These are phyloP conservation scores for Pseudogymnoascus sp. DNA, from an alignment of 2,329 filamentous ascomycete genomes.

Conservation along the genomic window DNA sequence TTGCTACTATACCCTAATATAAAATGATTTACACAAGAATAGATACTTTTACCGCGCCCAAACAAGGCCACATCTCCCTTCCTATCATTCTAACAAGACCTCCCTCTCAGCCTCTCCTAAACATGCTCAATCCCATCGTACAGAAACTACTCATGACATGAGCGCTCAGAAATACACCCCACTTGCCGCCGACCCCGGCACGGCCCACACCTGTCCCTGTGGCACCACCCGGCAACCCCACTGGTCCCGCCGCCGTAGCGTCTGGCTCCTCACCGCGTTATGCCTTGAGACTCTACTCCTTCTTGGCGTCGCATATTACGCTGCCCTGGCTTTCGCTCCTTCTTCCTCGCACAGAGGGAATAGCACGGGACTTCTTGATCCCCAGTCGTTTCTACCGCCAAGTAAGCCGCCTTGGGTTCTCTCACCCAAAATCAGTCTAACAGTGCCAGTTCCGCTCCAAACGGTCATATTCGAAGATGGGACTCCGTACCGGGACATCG, in stretches of 20 bases:
- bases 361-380: neutral
- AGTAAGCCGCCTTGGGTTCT: neutral
- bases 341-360: neutral
- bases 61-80: neutral
- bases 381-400: neutral
- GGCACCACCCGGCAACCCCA: neutral
- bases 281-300: neutral
- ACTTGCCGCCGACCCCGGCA: neutral
- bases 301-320: neutral
- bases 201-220: neutral
- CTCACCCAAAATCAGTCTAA: neutral
- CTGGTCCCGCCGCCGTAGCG: neutral
- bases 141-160: neutral
- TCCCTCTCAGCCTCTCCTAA: neutral
- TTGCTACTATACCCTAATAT: neutral
- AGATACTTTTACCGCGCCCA: neutral
- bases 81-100: neutral
- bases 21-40: neutral
- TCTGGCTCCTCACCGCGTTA: neutral
- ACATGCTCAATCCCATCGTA: neutral
- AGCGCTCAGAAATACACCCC: neutral
- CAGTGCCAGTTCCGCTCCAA: slow-evolving; percentile 9
- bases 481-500: slow-evolving; percentile 20
- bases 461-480: slow-evolving; percentile 23
- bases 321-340: neutral